phyloP scores from a whole-genome alignment of 192 early-diverging fungal species.

The Linnemannia schmuckeri region DNA sequence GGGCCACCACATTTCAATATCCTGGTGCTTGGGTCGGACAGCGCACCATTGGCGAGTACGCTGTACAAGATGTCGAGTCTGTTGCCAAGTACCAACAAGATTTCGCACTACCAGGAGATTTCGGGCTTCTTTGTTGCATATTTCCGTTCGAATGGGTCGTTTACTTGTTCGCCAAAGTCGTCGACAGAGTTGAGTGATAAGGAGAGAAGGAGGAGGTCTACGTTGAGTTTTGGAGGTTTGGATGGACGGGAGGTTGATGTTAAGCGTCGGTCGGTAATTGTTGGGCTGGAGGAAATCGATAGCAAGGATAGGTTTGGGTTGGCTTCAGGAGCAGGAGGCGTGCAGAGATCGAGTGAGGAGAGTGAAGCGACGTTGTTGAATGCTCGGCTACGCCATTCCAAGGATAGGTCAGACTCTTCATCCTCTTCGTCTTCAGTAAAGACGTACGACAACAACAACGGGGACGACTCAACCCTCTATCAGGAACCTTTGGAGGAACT shows the following conservation, averaged over 20 bases:
- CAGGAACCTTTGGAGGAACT: background rate
- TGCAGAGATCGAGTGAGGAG: slow-evolving; percentile 13
- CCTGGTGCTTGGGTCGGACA: slow-evolving; percentile 46
- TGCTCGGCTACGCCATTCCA: background rate
- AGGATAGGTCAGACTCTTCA: background rate
- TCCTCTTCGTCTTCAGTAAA: background rate
- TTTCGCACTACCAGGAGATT: slow-evolving; percentile 49
- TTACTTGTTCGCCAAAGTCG: slow-evolving; percentile 37
- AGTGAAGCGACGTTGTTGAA: slow-evolving; percentile 14
- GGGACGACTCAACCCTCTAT: background rate
- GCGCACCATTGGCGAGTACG: slow-evolving; percentile 44
- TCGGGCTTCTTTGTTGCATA: slow-evolving; percentile 54
- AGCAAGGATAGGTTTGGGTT: background rate
- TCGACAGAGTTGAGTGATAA: slow-evolving; percentile 29
- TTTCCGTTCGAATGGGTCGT: slow-evolving; percentile 43
- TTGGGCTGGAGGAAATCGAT: slow-evolving; percentile 15
- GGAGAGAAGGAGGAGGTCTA: slow-evolving; percentile 6
- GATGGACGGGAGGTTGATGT: background rate
- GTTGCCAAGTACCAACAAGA: slow-evolving; percentile 45
- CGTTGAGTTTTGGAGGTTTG: background rate
- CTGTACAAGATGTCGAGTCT: slow-evolving; percentile 54
- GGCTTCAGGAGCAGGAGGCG: background rate
- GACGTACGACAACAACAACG: background rate
- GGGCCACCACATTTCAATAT: slow-evolving; percentile 50
- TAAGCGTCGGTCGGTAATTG: background rate